phyloP scores from a whole-genome alignment of 257 asterid species.

The Scutellaria baicalensis region DNA sequence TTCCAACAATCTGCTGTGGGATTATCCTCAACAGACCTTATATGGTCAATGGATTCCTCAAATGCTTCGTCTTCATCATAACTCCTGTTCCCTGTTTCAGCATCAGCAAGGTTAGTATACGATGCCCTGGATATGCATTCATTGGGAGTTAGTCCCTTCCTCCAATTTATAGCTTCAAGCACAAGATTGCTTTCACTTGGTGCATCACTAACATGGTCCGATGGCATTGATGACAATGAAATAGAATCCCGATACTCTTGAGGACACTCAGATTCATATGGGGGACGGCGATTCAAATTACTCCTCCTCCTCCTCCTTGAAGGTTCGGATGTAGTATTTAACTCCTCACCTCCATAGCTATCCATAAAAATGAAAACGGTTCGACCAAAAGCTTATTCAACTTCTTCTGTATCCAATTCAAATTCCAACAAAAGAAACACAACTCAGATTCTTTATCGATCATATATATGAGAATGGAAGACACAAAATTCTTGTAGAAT shows the following conservation, averaged over 20 bases:
- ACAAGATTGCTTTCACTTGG: slow-evolving; percentile 40
- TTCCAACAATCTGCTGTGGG: slow-evolving; percentile 17
- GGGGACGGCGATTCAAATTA: slow-evolving; percentile 46
- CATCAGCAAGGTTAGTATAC: slow-evolving; percentile 25
- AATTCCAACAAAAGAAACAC: not conserved
- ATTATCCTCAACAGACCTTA: slow-evolving; percentile 13
- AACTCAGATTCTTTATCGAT: not conserved
- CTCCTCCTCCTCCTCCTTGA: slow-evolving; percentile 56
- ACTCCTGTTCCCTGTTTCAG: slow-evolving; percentile 26
- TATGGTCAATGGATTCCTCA: slow-evolving; percentile 21
- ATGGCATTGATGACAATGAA: slow-evolving; percentile 57
- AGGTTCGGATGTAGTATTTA: slow-evolving; percentile 22
- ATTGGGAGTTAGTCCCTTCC: slow-evolving; percentile 14
- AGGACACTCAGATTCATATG: slow-evolving; percentile 37
- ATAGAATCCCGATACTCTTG: slow-evolving; percentile 37
- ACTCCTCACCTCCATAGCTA: slow-evolving; percentile 25
- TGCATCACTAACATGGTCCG: slow-evolving; percentile 41
- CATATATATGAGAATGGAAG: not conserved
- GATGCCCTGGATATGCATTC: slow-evolving; percentile 25
- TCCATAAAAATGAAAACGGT: slow-evolving; percentile 35
- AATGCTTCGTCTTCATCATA: slow-evolving; percentile 22
- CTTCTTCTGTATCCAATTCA: not conserved
- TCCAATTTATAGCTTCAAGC: slow-evolving; percentile 1
- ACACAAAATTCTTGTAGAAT: not conserved
- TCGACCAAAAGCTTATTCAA: slow-evolving; percentile 3